Base-by-base conservation (phyloP, 2,329 filamentous ascomycete genomes). In the Hysterium pulicare region DNA sequence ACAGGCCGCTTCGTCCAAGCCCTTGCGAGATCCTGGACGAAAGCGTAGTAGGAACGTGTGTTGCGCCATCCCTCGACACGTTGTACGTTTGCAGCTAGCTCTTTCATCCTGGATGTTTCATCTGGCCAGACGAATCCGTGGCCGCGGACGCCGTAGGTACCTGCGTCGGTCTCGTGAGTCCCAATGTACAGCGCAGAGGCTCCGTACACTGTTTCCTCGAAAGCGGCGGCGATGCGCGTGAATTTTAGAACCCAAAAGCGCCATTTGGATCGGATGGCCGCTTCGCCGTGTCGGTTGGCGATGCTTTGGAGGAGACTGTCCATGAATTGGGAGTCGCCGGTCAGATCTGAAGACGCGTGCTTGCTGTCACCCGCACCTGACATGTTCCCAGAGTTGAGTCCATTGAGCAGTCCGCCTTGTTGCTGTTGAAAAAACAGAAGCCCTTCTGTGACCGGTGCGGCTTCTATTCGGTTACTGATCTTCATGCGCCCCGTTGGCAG, bases 121-220 rank as follows among this genome's bases (percentile, higher is more conserved):
- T 95, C 88, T 3, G 85, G 71, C 93, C 93, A 98, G 24, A 98
- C 91, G 62, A 95, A 97, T 31, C 93, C 93, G 62, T 97, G 93
- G 0, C 91, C 91, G 10, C 79, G 79, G 10, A 87, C 75, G 4
- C 77, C 78, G 3, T 77, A 76, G 31, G 57, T 55, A 23, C 62
- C 61, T 2, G 49, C 51, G 31, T 73, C 70, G 2, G 58, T 65
- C 58, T 90, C 87, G 51, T 88, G 85, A 10, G 84, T 81, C 4
- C 87, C 87, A 45, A 95, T 88, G 59, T 90, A 88, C 24, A 98
- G 75, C 24, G 90, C 89, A 45, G 87, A 94, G 10, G 89, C 89
- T 21, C 93, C 94, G 58, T 95, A 98, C 3, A 98, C 93, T 26
- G 81, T 85, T 69, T 98, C 93, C 64, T 98, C 93, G 53, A 97